These are phyloP conservation scores for Pyrenopolyporus hunteri DNA, from an alignment of 495 filamentous ascomycete genomes.

Conservation along the genomic window DNA sequence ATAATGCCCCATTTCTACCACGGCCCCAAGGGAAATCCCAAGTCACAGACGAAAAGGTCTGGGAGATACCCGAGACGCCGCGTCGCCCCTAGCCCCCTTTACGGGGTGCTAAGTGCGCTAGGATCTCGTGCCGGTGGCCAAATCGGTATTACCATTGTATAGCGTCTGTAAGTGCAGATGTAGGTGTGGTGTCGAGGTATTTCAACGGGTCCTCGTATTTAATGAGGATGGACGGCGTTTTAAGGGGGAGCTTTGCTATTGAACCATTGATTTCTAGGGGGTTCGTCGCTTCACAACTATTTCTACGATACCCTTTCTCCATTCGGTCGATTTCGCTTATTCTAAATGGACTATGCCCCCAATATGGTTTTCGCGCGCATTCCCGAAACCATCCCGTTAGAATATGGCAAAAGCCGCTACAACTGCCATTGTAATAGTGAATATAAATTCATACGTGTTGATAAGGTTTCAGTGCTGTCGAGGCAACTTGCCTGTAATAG, in stretches of 20 bases:
- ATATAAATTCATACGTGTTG: neutral
- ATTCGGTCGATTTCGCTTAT: neutral
- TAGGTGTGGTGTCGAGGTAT: neutral
- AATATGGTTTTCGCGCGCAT: no score
- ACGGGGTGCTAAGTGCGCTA: neutral
- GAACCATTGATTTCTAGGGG: neutral
- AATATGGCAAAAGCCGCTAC: no score
- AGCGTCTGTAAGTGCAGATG: neutral
- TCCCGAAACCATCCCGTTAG: no score
- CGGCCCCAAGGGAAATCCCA: conserved; percentile 22
- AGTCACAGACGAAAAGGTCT: conserved; percentile 13
- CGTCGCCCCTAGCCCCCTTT: conserved; percentile 15
- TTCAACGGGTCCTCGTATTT: neutral
- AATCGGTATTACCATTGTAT: neutral
- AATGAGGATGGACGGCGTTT: conserved; percentile 16
- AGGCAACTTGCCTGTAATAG: no score
- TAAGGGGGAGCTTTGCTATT: neutral
- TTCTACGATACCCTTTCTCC: conserved; percentile 32
- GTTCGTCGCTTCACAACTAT: neutral
- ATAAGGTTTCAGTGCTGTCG: neutral
- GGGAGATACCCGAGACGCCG: conserved; percentile 44
- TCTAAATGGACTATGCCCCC: neutral
- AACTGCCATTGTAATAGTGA: neutral
- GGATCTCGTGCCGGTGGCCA: neutral
- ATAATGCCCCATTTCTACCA: conserved; percentile 11